Evolutionary conservation across 1,284 basidiomycete genomes (phyloP).

Genomic region (Malassezia psittaci): DNA sequence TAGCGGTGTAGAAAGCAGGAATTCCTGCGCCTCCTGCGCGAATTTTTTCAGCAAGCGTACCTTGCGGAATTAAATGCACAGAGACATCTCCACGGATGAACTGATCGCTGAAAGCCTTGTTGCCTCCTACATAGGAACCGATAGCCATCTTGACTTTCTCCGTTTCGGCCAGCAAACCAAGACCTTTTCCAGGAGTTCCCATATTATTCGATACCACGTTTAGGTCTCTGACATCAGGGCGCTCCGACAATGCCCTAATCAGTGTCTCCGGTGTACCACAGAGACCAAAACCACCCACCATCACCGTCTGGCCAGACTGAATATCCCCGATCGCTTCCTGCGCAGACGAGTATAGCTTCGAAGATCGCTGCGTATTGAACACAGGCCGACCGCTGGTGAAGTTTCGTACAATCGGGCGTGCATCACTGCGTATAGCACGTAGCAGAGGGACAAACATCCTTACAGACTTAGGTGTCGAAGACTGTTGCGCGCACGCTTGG

Average conservation of each 20-base stretch:
- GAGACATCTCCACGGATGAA: conserved; percentile 38
- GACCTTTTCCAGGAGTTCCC: conserved; percentile 36
- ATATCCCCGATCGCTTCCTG: conserved; percentile 44
- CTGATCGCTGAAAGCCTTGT: conserved; percentile 42
- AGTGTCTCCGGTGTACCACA: conserved; percentile 46
- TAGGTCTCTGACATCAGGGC: conserved; percentile 30
- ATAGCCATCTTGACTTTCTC: conserved; percentile 38
- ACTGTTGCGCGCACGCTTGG: background rate
- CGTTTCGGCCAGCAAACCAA: conserved; percentile 31
- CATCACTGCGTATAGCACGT: conserved; percentile 6
- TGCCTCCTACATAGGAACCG: conserved; percentile 42
- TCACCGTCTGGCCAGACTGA: conserved; percentile 26
- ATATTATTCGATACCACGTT: conserved; percentile 44
- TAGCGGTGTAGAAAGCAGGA: conserved; percentile 90
- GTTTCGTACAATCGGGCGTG: background rate
- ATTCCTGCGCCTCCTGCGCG: conserved; percentile 87
- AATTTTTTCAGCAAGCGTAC: conserved; percentile 76
- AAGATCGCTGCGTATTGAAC: conserved; percentile 9
- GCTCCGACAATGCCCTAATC: conserved; percentile 31
- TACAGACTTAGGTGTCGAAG: background rate
- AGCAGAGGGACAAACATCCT: conserved; percentile 6
- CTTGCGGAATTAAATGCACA: conserved; percentile 43
- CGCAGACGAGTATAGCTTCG: conserved; percentile 29
- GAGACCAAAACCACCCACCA: conserved; percentile 44
- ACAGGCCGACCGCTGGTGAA: background rate